phyloP scores from a whole-genome alignment of 805 yeast genomes.

The Wickerhamomyces alni region DNA sequence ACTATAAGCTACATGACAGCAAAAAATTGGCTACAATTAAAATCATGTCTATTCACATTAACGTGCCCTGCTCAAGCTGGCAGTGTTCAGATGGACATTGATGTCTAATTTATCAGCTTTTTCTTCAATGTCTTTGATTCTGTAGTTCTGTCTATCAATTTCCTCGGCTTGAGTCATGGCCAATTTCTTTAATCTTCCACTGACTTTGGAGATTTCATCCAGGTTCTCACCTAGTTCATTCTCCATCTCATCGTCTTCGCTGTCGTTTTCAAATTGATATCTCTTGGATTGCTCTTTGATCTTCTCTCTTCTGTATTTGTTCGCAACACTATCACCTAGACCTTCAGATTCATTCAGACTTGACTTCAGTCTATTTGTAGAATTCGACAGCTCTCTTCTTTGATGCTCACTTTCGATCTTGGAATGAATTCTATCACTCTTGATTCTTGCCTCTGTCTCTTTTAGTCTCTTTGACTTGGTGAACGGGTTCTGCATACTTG shows the following conservation, averaged over 20 bases:
- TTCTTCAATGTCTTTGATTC: conserved; percentile 72
- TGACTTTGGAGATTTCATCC: conserved; percentile 65
- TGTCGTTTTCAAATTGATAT: conserved; percentile 83
- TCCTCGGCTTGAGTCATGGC: conserved; percentile 75
- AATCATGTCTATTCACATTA: no score
- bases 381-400: conserved; percentile 49
- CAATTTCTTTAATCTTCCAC: conserved; percentile 63
- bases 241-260: conserved; percentile 91
- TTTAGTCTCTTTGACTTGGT: conserved; percentile 70
- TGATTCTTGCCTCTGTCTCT: conserved; percentile 66
- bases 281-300: conserved; percentile 47
- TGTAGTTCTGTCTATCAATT: conserved; percentile 68
- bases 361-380: conserved; percentile 62
- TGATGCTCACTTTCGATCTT: conserved; percentile 57
- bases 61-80: conserved; percentile 53
- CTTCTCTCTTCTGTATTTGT: conserved; percentile 31
- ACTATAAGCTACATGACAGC: no score
- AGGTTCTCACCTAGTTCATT: conserved; percentile 78
- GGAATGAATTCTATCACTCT: conserved; percentile 54
- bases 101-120: conserved; percentile 82
- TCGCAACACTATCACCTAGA: conserved; percentile 25
- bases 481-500: conserved; percentile 82
- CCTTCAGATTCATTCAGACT: conserved; percentile 45
- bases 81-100: conserved; percentile 71
- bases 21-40: no score